Evolutionary conservation across 1,284 basidiomycete species (phyloP), one percentile per base, ranked within the genome.

Genomic region (Irpex rosettiformis): DNA sequence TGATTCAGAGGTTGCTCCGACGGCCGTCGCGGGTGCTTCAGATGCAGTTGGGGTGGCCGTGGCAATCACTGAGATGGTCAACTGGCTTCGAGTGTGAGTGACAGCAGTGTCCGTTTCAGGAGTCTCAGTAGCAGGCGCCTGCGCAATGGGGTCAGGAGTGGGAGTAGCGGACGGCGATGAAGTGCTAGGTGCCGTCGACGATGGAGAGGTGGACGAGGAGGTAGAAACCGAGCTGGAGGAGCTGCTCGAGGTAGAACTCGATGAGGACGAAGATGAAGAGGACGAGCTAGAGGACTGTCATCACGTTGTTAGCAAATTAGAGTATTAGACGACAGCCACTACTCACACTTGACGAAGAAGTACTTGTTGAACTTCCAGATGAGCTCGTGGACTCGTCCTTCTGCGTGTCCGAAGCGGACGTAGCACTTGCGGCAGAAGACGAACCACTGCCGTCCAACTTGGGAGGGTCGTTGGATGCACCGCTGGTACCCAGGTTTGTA

Each of bases 391-490:
- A 37, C 5, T 37, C 33, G 16, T 37, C 33, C 33, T 37, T 47
- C 5, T 22, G 11, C 4, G 37, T 49, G 13, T 13, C 8, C 30
- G 57, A 49, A 25, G 56, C 13, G 6, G 59, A 53, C 29, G 53
- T 56, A 43, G 18, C 33, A 47, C 51, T 33, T 24, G 52, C 47
- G 55, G 10, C 28, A 48, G 22, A 24, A 25, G 40, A 42, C 6
- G 18, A 18, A 16, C 33, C 16, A 16, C 33, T 37, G 16, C 4
- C 42, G 22, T 42, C 22, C 52, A 40, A 18, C 7, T 55, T 43
- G 22, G 66, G 62, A 22, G 70, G 66, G 55, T 64, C 58, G 13
- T 54, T 54, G 10, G 58, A 66, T 10, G 65, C 65, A 58, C 64
- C 58, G 57, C 62, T 56, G 55, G 60, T 53, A 53, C 58, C 61